Conservation (phyloP, 208 protist species). For the Endotrypanum monterogeii region DNA sequence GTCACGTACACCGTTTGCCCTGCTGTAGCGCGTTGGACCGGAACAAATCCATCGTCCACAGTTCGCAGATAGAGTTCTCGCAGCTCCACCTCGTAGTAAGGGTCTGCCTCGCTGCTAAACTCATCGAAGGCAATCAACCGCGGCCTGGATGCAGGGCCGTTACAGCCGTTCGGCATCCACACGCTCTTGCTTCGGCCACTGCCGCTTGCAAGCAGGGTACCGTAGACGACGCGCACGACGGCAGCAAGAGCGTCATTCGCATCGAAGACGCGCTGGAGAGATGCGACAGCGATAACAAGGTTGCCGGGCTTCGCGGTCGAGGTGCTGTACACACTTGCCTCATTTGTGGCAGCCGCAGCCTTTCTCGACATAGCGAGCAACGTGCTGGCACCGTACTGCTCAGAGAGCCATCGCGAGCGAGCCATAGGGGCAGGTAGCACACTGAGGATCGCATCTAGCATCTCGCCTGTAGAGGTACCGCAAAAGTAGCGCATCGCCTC, state of each 20-base stretch:
- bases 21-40: conserved; percentile 45
- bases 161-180: neutral
- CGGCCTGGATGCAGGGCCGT: neutral
- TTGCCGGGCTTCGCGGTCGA: neutral
- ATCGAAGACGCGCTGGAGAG: conserved; percentile 58
- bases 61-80: conserved; percentile 50
- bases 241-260: conserved; percentile 43
- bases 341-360: neutral
- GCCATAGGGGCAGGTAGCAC: conserved; percentile 45
- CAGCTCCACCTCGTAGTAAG: conserved; percentile 54
- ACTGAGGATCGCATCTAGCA: conserved; percentile 64
- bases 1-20: conserved; percentile 77
- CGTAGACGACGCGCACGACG: conserved; percentile 64
- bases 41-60: conserved; percentile 48
- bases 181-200: neutral
- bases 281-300: conserved; percentile 51
- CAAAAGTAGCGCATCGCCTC: conserved; percentile 77
- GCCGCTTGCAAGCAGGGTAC: conserved; percentile 37
- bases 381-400: conserved; percentile 41
- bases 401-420: conserved; percentile 44
- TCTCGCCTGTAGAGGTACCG: conserved; percentile 52
- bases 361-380: conserved; percentile 1
- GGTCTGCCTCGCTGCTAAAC: conserved; percentile 66
- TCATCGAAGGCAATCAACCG: conserved; percentile 68
- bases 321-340: neutral